Conservation (phyloP, 2,329 filamentous ascomycete genomes). For the Fusarium bulbicola region DNA sequence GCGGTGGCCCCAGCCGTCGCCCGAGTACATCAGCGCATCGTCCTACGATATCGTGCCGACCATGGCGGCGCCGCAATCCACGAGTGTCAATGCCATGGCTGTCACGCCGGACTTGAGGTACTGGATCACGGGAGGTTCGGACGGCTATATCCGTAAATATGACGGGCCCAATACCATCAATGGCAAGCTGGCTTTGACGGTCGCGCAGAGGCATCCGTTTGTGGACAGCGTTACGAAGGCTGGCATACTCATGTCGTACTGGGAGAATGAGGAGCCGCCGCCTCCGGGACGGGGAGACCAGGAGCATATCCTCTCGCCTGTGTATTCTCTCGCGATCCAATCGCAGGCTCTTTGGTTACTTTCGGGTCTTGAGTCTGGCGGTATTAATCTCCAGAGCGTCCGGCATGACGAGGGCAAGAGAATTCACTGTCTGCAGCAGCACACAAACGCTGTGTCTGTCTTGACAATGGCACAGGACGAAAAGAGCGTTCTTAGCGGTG, state of each 20-base stretch:
- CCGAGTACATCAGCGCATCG: conserved; percentile 80
- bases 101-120: conserved; percentile 94
- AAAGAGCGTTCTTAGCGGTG: conserved; percentile 85
- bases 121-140: conserved; percentile 92
- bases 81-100: conserved; percentile 91
- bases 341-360: conserved; percentile 91
- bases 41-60: conserved; percentile 97
- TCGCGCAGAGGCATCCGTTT: conserved; percentile 95
- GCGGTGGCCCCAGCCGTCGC: conserved; percentile 70
- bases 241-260: conserved; percentile 93
- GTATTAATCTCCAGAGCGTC: conserved; percentile 92
- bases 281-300: conserved; percentile 57
- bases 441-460: conserved; percentile 92
- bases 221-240: conserved; percentile 98
- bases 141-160: conserved; percentile 97
- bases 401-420: conserved; percentile 94
- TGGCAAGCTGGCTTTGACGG: conserved; percentile 90
- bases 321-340: conserved; percentile 93
- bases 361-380: conserved; percentile 88
- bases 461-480: conserved; percentile 85
- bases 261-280: conserved; percentile 91
- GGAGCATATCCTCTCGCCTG: conserved; percentile 79
- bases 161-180: conserved; percentile 96
- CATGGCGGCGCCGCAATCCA: conserved; percentile 94
- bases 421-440: conserved; percentile 81